These are phyloP conservation scores for Lentinus brumalis DNA, from an alignment of 768 basidiomycete genomes.

Conservation along the genomic window DNA sequence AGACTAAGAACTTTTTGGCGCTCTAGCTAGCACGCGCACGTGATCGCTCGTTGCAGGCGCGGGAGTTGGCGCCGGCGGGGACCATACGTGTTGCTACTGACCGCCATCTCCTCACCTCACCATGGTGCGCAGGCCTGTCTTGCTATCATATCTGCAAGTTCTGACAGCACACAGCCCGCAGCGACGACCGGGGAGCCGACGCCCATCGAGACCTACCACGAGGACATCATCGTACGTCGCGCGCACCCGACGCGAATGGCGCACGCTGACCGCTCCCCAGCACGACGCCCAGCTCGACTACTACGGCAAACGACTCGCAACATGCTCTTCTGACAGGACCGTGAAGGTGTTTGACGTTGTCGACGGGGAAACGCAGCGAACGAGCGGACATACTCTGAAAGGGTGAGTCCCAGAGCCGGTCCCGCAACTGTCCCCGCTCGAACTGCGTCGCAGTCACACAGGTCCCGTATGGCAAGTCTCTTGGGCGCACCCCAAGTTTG, in stretches of 20 bases:
- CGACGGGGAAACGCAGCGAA: constrained; percentile 77
- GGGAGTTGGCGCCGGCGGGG: no score
- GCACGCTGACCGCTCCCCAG: constrained; percentile 42
- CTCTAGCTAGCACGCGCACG: neutral
- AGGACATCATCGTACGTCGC: constrained; percentile 92
- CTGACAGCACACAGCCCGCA: constrained; percentile 10
- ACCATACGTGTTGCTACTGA: no score
- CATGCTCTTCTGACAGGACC: constrained; percentile 94
- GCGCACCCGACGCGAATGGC: constrained; percentile 5
- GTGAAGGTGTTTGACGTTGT: constrained; percentile 95
- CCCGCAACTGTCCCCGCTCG: neutral
- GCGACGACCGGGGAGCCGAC: constrained; percentile 45
- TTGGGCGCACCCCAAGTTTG: constrained; percentile 98
- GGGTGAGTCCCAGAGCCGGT: constrained; percentile 51
- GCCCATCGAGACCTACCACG: constrained; percentile 93
- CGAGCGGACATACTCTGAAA: constrained; percentile 71
- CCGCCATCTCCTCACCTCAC: no score
- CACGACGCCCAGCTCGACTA: constrained; percentile 99
- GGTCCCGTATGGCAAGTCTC: constrained; percentile 98
- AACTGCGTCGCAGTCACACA: constrained; percentile 64
- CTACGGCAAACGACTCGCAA: constrained; percentile 95
- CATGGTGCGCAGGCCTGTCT: no score
- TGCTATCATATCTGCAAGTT: no score
- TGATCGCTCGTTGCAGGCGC: no score
- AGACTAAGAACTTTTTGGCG: constrained; percentile 4